phyloP scores from a whole-genome alignment of 768 basidiomycete genomes.

The Mycena galericulata region DNA sequence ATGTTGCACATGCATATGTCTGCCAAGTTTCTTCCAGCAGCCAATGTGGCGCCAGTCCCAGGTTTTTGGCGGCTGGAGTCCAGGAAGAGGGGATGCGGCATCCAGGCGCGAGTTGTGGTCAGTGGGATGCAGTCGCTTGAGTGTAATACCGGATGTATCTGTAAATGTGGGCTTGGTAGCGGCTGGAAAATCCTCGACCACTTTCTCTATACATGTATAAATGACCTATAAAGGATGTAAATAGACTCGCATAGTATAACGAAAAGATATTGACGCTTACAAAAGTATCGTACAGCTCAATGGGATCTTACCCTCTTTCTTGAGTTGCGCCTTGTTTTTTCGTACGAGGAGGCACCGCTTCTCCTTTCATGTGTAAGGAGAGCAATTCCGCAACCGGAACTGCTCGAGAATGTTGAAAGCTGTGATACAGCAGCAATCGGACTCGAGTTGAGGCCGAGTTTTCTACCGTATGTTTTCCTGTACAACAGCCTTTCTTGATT shows the following conservation, averaged over 20 bases:
- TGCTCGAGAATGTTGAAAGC: not conserved
- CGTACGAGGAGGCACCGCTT: not conserved
- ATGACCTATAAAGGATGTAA: not conserved
- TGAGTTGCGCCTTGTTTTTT: not conserved
- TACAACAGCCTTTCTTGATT: too few relatives aligned
- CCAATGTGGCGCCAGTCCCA: constrained; percentile 2
- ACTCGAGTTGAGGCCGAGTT: too few relatives aligned
- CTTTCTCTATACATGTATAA: not conserved
- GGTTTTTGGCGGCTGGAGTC: not conserved
- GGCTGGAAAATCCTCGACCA: not conserved
- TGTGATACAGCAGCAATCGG: too few relatives aligned
- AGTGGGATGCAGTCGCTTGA: constrained; percentile 1
- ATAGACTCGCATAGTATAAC: too few relatives aligned
- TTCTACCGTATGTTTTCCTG: too few relatives aligned
- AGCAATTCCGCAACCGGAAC: not conserved
- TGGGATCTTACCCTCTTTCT: not conserved
- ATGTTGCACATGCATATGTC: too few relatives aligned
- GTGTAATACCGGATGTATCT: not conserved
- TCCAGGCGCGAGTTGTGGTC: constrained; percentile 13
- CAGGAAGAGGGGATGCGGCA: not conserved
- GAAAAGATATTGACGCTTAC: too few relatives aligned
- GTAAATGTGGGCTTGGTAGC: not conserved
- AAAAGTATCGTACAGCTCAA: not conserved
- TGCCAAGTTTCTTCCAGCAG: too few relatives aligned
- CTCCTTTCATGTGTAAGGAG: constrained; percentile 1